Percentiles rank a stretch among this genome's conserved stretches.
Conservation (phyloP, 139 green algal genomes). For the Tetraselmis striata region DNA sequence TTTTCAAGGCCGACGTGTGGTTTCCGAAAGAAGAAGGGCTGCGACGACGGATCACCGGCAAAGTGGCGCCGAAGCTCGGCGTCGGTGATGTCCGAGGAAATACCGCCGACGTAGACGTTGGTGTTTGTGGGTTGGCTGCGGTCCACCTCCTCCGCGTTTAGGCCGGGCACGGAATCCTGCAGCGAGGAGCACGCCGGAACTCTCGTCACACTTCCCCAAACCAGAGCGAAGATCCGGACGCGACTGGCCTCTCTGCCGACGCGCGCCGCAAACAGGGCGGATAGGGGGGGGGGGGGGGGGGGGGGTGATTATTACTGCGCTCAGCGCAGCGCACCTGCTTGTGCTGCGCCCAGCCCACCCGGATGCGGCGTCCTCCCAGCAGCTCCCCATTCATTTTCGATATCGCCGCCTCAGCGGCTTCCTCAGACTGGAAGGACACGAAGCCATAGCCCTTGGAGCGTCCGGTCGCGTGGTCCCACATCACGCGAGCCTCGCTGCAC, state of each 20-base stretch:
- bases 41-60: no score
- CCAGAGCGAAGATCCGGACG: constrained; percentile 10
- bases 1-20: no score
- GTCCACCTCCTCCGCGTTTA: constrained; percentile 8
- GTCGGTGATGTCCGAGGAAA: constrained; percentile 43
- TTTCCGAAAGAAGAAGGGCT: no score
- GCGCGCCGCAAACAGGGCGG: no score
- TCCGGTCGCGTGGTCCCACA: constrained; percentile 68
- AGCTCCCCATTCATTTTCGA: constrained; percentile 51
- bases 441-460: constrained; percentile 69
- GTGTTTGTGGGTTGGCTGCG: constrained; percentile 51
- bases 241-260: no score
- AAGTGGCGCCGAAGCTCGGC: constrained; percentile 34
- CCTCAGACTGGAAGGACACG: constrained; percentile 56
- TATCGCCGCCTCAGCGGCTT: constrained; percentile 54
- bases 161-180: neutral
- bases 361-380: constrained; percentile 43
- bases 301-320: constrained; percentile 14
- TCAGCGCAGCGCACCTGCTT: constrained; percentile 44
- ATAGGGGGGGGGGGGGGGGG: no score
- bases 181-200: neutral
- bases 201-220: neutral
- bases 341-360: constrained; percentile 71
- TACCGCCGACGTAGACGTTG: constrained; percentile 72
- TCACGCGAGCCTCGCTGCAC: constrained; percentile 63